A percentile compares a stretch with the other conserved stretches of the same genome.
Conservation (phyloP, 164 flowering plant species). For the Tetrastigma voinierianum region DNA sequence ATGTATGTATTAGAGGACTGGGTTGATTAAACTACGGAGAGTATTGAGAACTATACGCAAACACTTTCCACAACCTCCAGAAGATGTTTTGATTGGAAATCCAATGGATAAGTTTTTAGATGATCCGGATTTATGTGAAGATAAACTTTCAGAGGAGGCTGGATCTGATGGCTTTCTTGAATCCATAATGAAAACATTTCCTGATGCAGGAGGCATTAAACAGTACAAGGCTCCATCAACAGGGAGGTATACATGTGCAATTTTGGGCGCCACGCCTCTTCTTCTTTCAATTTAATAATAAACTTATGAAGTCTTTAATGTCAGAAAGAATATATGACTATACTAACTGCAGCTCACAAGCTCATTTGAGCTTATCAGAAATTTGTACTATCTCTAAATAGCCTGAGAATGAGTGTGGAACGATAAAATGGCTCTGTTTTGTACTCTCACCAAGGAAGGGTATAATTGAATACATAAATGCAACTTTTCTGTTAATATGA, state of each 20-base stretch:
- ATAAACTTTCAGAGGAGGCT: constrained; percentile 73
- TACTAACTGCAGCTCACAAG: constrained; percentile 67
- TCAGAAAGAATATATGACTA: not conserved
- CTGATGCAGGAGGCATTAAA: constrained; percentile 43
- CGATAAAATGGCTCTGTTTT: constrained; percentile 98
- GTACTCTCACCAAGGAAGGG: constrained; percentile 95
- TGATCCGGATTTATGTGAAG: constrained; percentile 72
- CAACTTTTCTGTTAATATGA: constrained; percentile 92
- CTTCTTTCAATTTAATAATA: not conserved
- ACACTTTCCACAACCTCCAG: constrained; percentile 94
- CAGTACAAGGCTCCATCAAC: constrained; percentile 31
- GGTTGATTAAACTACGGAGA: constrained; percentile 85
- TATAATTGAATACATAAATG: no score
- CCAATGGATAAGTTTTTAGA: constrained; percentile 81
- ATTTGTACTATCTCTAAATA: constrained; percentile 79
- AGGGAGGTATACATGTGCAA: constrained; percentile 44
- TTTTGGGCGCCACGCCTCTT: no score
- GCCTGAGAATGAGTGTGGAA: constrained; percentile 84
- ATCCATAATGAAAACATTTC: constrained; percentile 51
- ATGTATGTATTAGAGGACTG: constrained; percentile 61
- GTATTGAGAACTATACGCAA: constrained; percentile 88
- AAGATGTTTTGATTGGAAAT: constrained; percentile 61
- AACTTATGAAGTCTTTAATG: not conserved
- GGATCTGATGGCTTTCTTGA: constrained; percentile 71
- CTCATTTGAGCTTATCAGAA: constrained; percentile 79